Percentiles rank a stretch among this genome's conserved stretches.
Conservation (phyloP, 768 basidiomycete genomes). For the Wakefieldia striispora region DNA sequence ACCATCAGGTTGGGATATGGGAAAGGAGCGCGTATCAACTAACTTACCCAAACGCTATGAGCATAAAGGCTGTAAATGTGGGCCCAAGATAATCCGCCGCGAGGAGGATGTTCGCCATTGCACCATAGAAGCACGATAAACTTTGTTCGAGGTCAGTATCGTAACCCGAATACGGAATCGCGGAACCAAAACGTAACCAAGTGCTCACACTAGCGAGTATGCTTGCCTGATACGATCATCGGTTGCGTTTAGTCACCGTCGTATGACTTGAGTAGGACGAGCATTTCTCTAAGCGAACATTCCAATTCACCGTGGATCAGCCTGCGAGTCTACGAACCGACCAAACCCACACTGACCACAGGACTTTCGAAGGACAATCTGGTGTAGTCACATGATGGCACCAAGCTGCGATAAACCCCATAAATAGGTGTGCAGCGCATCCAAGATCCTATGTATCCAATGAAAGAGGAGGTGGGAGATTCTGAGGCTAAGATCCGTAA, state of each 20-base stretch:
- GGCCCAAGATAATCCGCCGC: background rate
- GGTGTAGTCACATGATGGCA: constrained; percentile 1
- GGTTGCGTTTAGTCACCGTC: background rate
- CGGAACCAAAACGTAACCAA: too few species aligned
- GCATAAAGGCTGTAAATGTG: constrained; percentile 8
- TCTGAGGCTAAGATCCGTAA: too few species aligned
- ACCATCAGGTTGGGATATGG: background rate
- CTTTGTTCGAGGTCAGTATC: background rate
- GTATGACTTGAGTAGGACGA: background rate
- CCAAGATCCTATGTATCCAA: background rate
- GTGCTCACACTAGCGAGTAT: constrained; percentile 2
- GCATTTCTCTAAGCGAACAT: constrained; percentile 2
- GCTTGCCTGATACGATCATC: constrained; percentile 1
- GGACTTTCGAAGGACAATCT: too few species aligned
- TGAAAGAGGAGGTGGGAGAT: background rate
- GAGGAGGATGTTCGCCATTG: constrained; percentile 6
- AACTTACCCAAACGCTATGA: constrained; percentile 16
- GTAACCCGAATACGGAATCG: too few species aligned
- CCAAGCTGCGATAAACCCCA: background rate
- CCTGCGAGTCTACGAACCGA: too few species aligned
- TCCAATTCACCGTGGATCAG: too few species aligned
- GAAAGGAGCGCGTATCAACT: background rate
- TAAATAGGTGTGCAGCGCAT: constrained; percentile 1
- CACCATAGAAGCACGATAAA: constrained; percentile 1
- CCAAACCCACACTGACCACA: too few species aligned